Percentiles rank a stretch among this genome's conserved stretches.
Conservation (phyloP, 2,329 filamentous ascomycete genomes). For the Fusarium irregulare region DNA sequence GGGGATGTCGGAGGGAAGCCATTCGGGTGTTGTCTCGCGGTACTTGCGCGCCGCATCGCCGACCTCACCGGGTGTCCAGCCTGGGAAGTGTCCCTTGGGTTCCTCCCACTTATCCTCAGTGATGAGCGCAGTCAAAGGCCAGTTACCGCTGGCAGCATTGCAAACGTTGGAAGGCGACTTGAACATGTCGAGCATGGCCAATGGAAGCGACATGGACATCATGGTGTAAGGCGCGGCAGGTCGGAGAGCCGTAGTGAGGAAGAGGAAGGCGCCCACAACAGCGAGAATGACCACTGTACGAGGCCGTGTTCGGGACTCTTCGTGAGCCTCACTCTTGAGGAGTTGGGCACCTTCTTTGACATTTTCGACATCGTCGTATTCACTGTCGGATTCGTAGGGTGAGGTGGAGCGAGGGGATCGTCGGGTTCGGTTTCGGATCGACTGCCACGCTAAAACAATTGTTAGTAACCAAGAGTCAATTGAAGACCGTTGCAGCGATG, state of each 20-base stretch:
- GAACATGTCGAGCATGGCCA: slow-evolving; percentile 47
- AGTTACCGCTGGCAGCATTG: slow-evolving; percentile 35
- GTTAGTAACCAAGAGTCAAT: slow-evolving; percentile 5
- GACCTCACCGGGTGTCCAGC: slow-evolving; percentile 49
- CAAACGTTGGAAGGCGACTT: slow-evolving; percentile 40
- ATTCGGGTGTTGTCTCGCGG: slow-evolving; percentile 42
- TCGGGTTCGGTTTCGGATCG: slow-evolving; percentile 17
- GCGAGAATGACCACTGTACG: slow-evolving; percentile 23
- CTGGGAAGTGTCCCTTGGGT: slow-evolving; percentile 44
- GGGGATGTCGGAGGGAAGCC: slow-evolving; percentile 45
- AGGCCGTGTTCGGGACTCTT: slow-evolving; percentile 14
- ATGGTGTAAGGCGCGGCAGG: slow-evolving; percentile 47
- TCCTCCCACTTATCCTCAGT: slow-evolving; percentile 43
- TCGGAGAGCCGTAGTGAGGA: slow-evolving; percentile 40
- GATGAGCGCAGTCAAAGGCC: slow-evolving; percentile 49
- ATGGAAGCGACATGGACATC: slow-evolving; percentile 49
- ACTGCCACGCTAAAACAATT: slow-evolving; percentile 26
- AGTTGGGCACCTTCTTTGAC: slow-evolving; percentile 24
- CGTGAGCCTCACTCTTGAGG: slow-evolving; percentile 19
- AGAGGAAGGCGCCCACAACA: slow-evolving; percentile 12
- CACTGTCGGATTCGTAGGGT: slow-evolving; percentile 34
- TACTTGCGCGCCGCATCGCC: slow-evolving; percentile 43
- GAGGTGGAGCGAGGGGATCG: slow-evolving; percentile 8
- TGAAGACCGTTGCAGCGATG: not conserved
- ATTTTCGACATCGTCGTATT: slow-evolving; percentile 32